These are phyloP conservation scores for Myriangium duriaei DNA, from an alignment of 2,329 filamentous ascomycete genomes.

Conservation along the genomic window DNA sequence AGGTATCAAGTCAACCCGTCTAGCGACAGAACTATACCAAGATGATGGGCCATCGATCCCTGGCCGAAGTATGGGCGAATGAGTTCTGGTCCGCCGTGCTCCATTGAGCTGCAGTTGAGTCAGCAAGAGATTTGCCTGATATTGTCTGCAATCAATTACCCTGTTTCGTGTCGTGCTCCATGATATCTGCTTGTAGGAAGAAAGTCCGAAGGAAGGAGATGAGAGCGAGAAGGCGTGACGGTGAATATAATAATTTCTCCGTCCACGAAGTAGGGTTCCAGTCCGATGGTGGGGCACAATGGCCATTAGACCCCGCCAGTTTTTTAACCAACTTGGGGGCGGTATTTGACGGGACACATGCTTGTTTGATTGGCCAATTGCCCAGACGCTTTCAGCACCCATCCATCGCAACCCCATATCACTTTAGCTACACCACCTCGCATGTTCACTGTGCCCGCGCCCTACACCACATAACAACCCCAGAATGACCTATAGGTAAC, in stretches of 20 bases:
- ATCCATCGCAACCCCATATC: background rate
- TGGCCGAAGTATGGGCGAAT: slow-evolving; percentile 75
- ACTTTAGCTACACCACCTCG: background rate
- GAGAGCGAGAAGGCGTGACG: background rate
- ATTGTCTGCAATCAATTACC: slow-evolving; percentile 38
- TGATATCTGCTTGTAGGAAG: slow-evolving; percentile 23
- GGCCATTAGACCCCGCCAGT: too few species aligned
- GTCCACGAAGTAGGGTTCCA: too few species aligned
- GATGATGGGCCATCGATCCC: slow-evolving; percentile 87
- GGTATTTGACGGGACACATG: too few species aligned
- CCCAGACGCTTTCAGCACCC: background rate
- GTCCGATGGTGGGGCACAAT: too few species aligned
- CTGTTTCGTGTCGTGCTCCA: slow-evolving; percentile 65
- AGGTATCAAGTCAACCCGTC: background rate
- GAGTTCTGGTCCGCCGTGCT: slow-evolving; percentile 70
- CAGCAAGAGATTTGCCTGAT: slow-evolving; percentile 11
- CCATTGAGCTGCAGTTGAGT: slow-evolving; percentile 49
- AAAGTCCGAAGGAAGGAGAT: background rate
- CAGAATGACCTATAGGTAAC: too few species aligned
- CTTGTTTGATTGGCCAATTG: slow-evolving; percentile 6
- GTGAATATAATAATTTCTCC: slow-evolving; percentile 8
- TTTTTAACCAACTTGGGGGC: too few species aligned
- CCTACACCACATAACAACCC: background rate
- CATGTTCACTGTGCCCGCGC: background rate
- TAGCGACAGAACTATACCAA: slow-evolving; percentile 44